These are phyloP conservation scores for Eimeria falciformis DNA, from an alignment of 169 alveolate species.

Conservation along the genomic window DNA sequence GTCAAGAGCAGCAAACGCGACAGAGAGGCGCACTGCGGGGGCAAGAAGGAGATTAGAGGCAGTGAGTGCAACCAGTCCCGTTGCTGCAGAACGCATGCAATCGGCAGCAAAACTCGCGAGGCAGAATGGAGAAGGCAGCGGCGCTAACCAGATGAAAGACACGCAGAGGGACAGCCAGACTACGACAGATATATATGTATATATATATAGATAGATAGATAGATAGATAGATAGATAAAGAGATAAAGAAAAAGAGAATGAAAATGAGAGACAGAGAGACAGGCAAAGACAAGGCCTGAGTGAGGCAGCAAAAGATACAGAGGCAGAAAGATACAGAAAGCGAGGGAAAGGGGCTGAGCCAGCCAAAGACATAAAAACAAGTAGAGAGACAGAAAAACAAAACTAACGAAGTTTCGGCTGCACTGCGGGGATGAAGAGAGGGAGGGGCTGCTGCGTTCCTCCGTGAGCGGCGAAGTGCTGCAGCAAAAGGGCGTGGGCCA, in stretches of 20 bases:
- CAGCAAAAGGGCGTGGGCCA: background rate
- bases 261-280: background rate
- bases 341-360: background rate
- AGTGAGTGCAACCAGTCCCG: conserved; percentile 41
- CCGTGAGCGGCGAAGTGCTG: conserved; percentile 47
- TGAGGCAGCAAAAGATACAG: background rate
- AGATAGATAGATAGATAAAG: background rate
- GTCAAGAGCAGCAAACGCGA: conserved; percentile 62
- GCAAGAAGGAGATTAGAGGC: conserved; percentile 41
- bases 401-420: background rate
- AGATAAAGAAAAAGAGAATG: background rate
- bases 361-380: background rate
- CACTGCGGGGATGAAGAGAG: conserved; percentile 38
- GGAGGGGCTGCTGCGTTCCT: conserved; percentile 11
- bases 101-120: background rate
- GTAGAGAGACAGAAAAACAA: background rate
- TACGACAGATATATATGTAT: background rate
- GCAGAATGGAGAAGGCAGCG: background rate
- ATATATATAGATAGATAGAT: too few relatives aligned
- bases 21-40: conserved; percentile 31
- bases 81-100: background rate
- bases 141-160: background rate
- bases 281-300: background rate
- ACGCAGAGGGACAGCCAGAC: background rate
- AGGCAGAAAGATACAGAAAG: background rate